Percentiles rank a stretch among this genome's conserved stretches.
Conservation (phyloP, 345 rosid genomes). For the Heritiera fomes region DNA sequence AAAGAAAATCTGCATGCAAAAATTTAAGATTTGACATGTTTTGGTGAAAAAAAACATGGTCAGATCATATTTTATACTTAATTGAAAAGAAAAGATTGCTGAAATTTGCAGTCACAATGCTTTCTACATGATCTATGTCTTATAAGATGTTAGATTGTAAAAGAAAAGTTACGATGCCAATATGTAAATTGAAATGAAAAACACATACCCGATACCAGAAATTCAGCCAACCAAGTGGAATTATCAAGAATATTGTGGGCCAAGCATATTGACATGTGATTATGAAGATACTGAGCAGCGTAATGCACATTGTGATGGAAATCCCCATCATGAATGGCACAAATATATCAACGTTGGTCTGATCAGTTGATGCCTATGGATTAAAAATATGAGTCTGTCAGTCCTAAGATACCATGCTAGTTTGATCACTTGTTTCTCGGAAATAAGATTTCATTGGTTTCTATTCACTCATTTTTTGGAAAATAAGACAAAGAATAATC, state of each 20-base stretch:
- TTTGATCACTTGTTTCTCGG: neutral
- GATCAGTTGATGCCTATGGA: conserved; percentile 86
- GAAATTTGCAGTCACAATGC: neutral
- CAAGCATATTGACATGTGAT: conserved; percentile 92
- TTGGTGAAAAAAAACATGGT: neutral
- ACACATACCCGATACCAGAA: conserved; percentile 82
- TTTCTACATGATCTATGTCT: neutral
- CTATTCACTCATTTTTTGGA: neutral
- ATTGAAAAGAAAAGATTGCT: neutral
- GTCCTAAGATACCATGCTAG: conserved; percentile 12
- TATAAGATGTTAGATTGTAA: neutral
- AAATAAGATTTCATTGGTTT: neutral
- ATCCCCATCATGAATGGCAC: conserved; percentile 65
- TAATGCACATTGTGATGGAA: conserved; percentile 61
- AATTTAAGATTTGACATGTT: neutral
- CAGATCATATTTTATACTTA: neutral
- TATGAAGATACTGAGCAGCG: conserved; percentile 76
- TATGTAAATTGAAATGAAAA: neutral
- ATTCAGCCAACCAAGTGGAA: conserved; percentile 91
- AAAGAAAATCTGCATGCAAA: neutral
- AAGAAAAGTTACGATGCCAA: neutral
- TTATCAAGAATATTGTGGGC: conserved; percentile 78
- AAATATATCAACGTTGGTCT: conserved; percentile 71
- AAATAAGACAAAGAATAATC: neutral
- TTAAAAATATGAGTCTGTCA: conserved; percentile 13